A percentile compares a stretch with the other conserved stretches of the same genome.
Evolutionary conservation across 2,329 filamentous ascomycete genomes (phyloP).

Genomic region (Phoma sp.): DNA sequence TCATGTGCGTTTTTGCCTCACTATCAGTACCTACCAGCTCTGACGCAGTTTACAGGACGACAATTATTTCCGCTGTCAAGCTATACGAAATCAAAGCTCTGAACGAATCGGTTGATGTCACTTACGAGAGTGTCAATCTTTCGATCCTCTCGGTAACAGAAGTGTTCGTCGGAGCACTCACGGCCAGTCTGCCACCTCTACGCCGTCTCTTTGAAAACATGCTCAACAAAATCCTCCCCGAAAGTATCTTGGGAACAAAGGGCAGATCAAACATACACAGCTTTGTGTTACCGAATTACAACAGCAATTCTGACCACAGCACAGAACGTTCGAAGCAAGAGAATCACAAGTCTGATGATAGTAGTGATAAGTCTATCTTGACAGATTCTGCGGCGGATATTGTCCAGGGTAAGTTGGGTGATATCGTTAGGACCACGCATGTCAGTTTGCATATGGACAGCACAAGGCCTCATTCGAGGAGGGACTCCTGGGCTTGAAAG

Average conservation of each 20-base stretch:
- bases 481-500: neutral
- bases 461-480: neutral
- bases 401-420: neutral
- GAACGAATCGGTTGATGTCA: slow-evolving; percentile 1
- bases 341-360: slow-evolving; percentile 9
- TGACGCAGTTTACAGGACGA: slow-evolving; percentile 9
- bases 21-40: too few relatives aligned
- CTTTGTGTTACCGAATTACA: neutral
- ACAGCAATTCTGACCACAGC: neutral
- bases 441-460: slow-evolving; percentile 7
- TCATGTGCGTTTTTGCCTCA: too few relatives aligned
- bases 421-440: slow-evolving; percentile 14
- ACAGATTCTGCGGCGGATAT: neutral
- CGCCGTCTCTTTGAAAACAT: slow-evolving; percentile 15
- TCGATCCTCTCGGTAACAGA: slow-evolving; percentile 14
- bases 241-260: neutral
- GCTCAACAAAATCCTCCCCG: slow-evolving; percentile 12
- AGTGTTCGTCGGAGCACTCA: slow-evolving; percentile 12
- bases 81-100: slow-evolving; percentile 16
- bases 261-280: neutral
- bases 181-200: slow-evolving; percentile 19
- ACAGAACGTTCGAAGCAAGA: neutral
- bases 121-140: slow-evolving; percentile 14
- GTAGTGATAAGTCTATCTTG: slow-evolving; percentile 16
- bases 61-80: slow-evolving; percentile 17